Conservation (phyloP, 1,284 basidiomycete genomes). For the Thecaphora thlaspeos region DNA sequence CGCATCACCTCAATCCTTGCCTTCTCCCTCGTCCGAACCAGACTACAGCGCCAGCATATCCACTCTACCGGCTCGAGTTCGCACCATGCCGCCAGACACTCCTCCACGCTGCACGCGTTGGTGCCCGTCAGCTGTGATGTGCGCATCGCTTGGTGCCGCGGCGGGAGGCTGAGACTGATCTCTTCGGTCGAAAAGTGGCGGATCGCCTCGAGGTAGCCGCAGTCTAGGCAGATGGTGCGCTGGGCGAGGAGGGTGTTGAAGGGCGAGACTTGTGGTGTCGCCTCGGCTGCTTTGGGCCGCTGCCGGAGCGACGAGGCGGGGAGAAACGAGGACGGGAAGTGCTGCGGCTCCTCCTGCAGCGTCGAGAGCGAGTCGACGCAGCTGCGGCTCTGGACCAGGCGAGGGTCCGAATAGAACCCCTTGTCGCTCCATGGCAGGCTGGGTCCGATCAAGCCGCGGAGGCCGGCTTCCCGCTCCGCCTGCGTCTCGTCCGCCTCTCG, state of each 20-base stretch:
- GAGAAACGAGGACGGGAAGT: background rate
- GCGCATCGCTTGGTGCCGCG: constrained; percentile 14
- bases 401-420: constrained; percentile 21
- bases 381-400: constrained; percentile 1
- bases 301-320: background rate
- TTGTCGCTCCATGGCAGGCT: constrained; percentile 28
- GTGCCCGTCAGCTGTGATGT: constrained; percentile 29
- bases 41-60: constrained; percentile 53
- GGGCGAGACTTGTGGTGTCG: constrained; percentile 10
- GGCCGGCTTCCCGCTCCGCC: constrained; percentile 20
- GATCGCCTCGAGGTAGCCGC: constrained; percentile 54
- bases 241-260: constrained; percentile 42
- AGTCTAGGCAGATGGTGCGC: constrained; percentile 49
- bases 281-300: background rate
- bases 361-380: no score
- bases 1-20: constrained; percentile 3
- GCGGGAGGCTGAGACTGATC: constrained; percentile 44
- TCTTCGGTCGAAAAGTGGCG: constrained; percentile 46
- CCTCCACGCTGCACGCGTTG: constrained; percentile 40
- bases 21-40: constrained; percentile 25
- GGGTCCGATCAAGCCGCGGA: constrained; percentile 32
- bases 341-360: background rate
- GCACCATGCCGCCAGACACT: constrained; percentile 45
- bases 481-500: constrained; percentile 14
- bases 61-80: constrained; percentile 53